These are phyloP conservation scores for Brasilioporus rufonigricans DNA, from an alignment of 768 basidiomycete genomes.

Conservation along the genomic window DNA sequence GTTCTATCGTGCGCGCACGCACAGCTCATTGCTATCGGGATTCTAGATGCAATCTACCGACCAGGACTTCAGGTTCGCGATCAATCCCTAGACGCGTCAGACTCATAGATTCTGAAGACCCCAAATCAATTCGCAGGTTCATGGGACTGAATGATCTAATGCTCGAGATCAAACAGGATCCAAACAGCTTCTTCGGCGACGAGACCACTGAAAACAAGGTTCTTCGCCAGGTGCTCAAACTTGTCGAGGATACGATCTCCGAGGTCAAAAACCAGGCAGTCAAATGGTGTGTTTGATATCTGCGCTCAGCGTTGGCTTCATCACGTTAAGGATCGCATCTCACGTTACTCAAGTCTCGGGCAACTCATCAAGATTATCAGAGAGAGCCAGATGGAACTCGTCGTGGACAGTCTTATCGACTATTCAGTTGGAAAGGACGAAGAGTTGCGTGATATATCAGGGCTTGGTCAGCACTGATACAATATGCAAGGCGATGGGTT, in stretches of 20 bases:
- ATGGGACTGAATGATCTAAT: conserved; percentile 97
- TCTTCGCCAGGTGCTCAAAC: conserved; percentile 75
- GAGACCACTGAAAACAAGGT: conserved; percentile 84
- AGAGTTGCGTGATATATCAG: conserved; percentile 91
- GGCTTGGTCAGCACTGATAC: conserved; percentile 59
- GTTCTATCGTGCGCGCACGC: neutral
- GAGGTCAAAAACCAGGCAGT: conserved; percentile 99
- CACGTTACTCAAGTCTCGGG: conserved; percentile 61
- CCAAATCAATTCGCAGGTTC: conserved; percentile 54
- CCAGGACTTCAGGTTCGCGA: conserved; percentile 79
- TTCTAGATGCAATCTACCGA: conserved; percentile 84
- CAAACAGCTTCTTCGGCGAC: conserved; percentile 73
- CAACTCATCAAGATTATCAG: conserved; percentile 88
- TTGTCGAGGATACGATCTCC: conserved; percentile 93
- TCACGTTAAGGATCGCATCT: conserved; percentile 2
- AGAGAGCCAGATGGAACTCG: conserved; percentile 77
- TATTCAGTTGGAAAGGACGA: conserved; percentile 87
- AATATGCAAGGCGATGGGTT: neutral
- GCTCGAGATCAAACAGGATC: conserved; percentile 82
- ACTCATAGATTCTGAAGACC: conserved; percentile 15
- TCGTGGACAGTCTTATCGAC: conserved; percentile 86
- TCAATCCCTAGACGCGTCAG: conserved; percentile 17
- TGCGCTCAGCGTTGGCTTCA: neutral
- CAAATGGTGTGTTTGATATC: conserved; percentile 63
- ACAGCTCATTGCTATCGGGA: conserved; percentile 1